phyloP scores from a whole-genome alignment of 257 asterid genomes.

The Linderniella brevidens region DNA sequence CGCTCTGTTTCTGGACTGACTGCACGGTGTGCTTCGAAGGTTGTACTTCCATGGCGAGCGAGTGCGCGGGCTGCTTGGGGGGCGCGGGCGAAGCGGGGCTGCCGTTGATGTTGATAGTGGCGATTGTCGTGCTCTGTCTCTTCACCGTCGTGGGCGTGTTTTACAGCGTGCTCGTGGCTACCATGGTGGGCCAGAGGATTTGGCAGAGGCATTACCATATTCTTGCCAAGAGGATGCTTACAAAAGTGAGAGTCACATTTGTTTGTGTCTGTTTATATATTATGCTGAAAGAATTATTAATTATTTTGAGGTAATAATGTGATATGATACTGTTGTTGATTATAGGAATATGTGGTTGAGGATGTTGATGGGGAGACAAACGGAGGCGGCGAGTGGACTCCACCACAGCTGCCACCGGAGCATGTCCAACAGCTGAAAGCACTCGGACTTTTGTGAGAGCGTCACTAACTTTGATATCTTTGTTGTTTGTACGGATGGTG shows the following conservation, averaged over 20 bases:
- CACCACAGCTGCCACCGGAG: conserved; percentile 72
- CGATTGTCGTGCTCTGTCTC: conserved; percentile 66
- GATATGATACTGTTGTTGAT: neutral
- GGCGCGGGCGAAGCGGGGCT: conserved; percentile 98
- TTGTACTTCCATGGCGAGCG: conserved; percentile 68
- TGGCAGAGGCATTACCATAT: conserved; percentile 80
- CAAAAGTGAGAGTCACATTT: conserved; percentile 36
- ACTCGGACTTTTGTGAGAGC: conserved; percentile 59
- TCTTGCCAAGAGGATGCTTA: conserved; percentile 63
- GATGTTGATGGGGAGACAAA: conserved; percentile 81
- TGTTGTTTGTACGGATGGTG: no score
- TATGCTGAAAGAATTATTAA: neutral
- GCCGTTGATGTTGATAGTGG: conserved; percentile 59
- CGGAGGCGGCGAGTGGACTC: conserved; percentile 64
- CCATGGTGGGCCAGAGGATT: conserved; percentile 75
- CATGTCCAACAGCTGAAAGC: conserved; percentile 83
- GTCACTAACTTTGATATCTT: neutral
- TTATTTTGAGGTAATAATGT: neutral
- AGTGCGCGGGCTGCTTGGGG: conserved; percentile 88
- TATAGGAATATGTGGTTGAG: conserved; percentile 90
- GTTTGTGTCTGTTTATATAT: neutral
- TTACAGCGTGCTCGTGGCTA: conserved; percentile 61
- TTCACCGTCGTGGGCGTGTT: conserved; percentile 73
- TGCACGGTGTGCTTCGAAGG: conserved; percentile 91
- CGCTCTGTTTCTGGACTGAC: conserved; percentile 98